A percentile compares a stretch with the other conserved stretches of the same genome.
These are phyloP conservation scores for Castanea mollissima DNA, from an alignment of 306 rosid species.

Conservation along the genomic window DNA sequence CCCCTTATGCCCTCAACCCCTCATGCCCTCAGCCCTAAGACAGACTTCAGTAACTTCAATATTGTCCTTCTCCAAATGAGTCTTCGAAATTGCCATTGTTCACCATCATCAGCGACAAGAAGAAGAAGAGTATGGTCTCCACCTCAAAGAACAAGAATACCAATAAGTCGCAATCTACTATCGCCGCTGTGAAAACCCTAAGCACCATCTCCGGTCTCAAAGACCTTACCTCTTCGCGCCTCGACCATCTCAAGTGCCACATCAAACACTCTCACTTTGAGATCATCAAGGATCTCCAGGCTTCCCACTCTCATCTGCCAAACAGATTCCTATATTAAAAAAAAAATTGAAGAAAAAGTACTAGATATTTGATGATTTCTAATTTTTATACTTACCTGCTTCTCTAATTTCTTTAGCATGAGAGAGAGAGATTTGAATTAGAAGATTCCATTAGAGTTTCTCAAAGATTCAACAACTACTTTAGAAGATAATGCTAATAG, in stretches of 20 bases:
- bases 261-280: conserved; percentile 77
- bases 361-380: not conserved
- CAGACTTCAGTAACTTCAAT: too few relatives aligned
- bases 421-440: too few relatives aligned
- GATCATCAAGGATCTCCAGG: conserved; percentile 72
- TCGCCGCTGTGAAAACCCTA: conserved; percentile 26
- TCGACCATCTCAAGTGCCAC: conserved; percentile 67
- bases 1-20: too few relatives aligned
- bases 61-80: conserved; percentile 29
- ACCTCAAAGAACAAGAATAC: conserved; percentile 36
- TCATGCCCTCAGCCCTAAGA: too few relatives aligned
- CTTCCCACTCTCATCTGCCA: conserved; percentile 42
- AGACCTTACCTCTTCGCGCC: conserved; percentile 54
- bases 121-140: conserved; percentile 24
- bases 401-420: not conserved
- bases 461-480: too few relatives aligned
- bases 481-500: too few relatives aligned
- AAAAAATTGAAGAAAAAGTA: not conserved
- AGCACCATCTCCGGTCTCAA: conserved; percentile 70
- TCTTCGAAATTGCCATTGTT: conserved; percentile 44
- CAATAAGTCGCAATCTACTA: conserved; percentile 30
- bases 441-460: too few relatives aligned
- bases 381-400: not conserved
- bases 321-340: not conserved
- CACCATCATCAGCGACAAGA: conserved; percentile 34